Evolutionary conservation across 176 grass and related monocot species (phyloP).

Genomic region (Phragmites australis): DNA sequence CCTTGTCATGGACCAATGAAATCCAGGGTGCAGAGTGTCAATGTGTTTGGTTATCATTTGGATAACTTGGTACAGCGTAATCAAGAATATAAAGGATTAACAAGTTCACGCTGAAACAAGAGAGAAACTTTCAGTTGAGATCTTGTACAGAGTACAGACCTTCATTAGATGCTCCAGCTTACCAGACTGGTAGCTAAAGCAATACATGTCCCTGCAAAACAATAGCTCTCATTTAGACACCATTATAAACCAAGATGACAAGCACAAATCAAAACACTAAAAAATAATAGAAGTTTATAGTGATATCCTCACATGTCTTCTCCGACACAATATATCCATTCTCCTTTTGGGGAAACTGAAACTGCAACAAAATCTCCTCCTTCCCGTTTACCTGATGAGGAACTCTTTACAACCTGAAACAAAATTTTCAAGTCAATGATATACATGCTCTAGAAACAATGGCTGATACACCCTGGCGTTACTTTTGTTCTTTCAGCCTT

Average conservation of each 20-base stretch:
- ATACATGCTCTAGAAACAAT: not conserved
- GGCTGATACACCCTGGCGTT: not conserved
- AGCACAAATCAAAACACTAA: slow-evolving; percentile 10
- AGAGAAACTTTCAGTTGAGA: not conserved
- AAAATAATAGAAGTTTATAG: slow-evolving; percentile 28
- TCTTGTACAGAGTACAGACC: slow-evolving; percentile 59
- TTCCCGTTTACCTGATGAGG: slow-evolving; percentile 92
- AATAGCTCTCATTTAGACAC: not conserved
- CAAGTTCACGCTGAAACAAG: not conserved
- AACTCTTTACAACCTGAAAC: slow-evolving; percentile 90
- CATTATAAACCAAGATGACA: slow-evolving; percentile 15
- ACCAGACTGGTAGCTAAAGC: slow-evolving; percentile 91
- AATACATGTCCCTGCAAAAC: slow-evolving; percentile 86
- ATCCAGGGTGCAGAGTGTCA: not conserved
- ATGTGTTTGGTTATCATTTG: not conserved
- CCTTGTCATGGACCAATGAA: slow-evolving; percentile 78
- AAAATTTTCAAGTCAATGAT: slow-evolving; percentile 29
- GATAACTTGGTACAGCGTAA: not conserved
- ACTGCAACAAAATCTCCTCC: slow-evolving; percentile 96
- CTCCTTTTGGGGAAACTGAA: slow-evolving; percentile 93
- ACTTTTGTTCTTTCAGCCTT: not conserved
- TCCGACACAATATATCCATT: slow-evolving; percentile 98
- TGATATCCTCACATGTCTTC: slow-evolving; percentile 89
- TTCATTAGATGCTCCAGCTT: slow-evolving; percentile 99
- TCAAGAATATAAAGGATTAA: not conserved